A percentile compares a stretch with the other conserved stretches of the same genome.
These are phyloP conservation scores for Naganishia sp. DNA, from an alignment of 1,284 basidiomycete species.

Conservation along the genomic window DNA sequence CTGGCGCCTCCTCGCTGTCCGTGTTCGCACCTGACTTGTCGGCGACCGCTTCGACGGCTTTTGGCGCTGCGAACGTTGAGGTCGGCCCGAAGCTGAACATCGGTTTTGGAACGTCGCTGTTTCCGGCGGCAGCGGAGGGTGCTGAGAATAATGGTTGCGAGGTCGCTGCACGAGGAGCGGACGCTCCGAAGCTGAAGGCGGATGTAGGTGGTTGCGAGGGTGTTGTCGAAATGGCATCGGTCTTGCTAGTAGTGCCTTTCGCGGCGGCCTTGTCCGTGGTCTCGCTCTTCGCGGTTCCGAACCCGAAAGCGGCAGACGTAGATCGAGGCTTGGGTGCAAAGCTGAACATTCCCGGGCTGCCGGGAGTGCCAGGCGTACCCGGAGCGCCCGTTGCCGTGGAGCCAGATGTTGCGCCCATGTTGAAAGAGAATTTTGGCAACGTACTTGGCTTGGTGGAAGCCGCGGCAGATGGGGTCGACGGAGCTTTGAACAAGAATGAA, in stretches of 20 bases:
- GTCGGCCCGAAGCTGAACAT: slow-evolving; percentile 39
- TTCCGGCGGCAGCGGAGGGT: neutral
- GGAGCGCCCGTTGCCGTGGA: slow-evolving; percentile 37
- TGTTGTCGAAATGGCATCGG: slow-evolving; percentile 16
- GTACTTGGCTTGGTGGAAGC: slow-evolving; percentile 42
- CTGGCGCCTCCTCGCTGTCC: slow-evolving; percentile 36
- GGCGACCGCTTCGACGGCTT: slow-evolving; percentile 13
- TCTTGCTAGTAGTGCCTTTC: neutral
- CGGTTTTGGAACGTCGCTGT: slow-evolving; percentile 7
- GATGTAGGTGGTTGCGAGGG: slow-evolving; percentile 27
- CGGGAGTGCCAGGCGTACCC: slow-evolving; percentile 30
- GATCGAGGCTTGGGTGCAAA: slow-evolving; percentile 35
- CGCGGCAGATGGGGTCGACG: neutral
- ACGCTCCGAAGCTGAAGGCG: slow-evolving; percentile 28
- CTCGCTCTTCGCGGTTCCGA: slow-evolving; percentile 36
- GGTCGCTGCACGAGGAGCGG: slow-evolving; percentile 2
- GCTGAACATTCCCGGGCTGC: slow-evolving; percentile 30
- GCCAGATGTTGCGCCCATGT: slow-evolving; percentile 33
- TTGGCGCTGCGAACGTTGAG: slow-evolving; percentile 30
- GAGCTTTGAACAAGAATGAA: slow-evolving; percentile 38
- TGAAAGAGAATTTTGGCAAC: slow-evolving; percentile 39
- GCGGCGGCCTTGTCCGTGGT: neutral
- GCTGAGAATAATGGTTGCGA: slow-evolving; percentile 6
- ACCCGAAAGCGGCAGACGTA: slow-evolving; percentile 35
- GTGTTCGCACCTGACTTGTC: slow-evolving; percentile 37